Evolutionary conservation across 2,329 filamentous ascomycete species (phyloP), one percentile per base, ranked within the genome.

Genomic region (Diaporthe citriasiana): DNA sequence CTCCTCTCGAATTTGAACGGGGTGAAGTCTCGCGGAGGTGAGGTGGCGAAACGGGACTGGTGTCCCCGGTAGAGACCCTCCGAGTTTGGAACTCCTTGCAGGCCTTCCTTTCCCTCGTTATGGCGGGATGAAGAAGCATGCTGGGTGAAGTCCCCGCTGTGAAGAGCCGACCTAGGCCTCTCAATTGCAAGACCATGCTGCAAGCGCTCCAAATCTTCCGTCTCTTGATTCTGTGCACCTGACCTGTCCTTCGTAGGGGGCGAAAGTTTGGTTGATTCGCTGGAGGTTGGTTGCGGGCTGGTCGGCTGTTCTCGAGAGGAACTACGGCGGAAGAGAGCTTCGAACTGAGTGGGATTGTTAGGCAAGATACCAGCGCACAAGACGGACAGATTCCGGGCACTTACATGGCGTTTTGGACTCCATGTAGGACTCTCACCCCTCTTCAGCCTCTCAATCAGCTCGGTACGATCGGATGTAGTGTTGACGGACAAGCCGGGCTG

Each of bases 361-460:
- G 76, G 75, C 51, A 66, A 19, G 40, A 12, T 30, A 33, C 2
- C 25, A 13, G 7, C 15, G 19, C 9, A 35, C 13, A 53, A 8
- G 15, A 53, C 35, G 19, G 19, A 30, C 27, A 45, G 10, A 17
- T 22, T 4, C 19, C n/a, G 47, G 55, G 7, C 38, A 27, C 86
- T 71, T 84, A 91, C 92, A 86, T 89, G 88, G 79, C 88, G 88
- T 80, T 88, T 90, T 38, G 91, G 89, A 51, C 92, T 86, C 94
- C 94, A 97, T 6, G 91, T 90, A 50, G 94, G 92, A 79, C 91
- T 93, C 83, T 95, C 92, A 42, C 91, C 91, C 82, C 90, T 91
- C 85, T 98, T 98, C 77, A 98, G 88, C 77, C 92, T 89, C 82
- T 95, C 90, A 73, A 98, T 98, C 78, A 98, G 86, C 82, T 95